Percentiles rank a stretch among this genome's conserved stretches.
Conservation (phyloP, 148 eudicot genomes). For the Talinum fruticosum region DNA sequence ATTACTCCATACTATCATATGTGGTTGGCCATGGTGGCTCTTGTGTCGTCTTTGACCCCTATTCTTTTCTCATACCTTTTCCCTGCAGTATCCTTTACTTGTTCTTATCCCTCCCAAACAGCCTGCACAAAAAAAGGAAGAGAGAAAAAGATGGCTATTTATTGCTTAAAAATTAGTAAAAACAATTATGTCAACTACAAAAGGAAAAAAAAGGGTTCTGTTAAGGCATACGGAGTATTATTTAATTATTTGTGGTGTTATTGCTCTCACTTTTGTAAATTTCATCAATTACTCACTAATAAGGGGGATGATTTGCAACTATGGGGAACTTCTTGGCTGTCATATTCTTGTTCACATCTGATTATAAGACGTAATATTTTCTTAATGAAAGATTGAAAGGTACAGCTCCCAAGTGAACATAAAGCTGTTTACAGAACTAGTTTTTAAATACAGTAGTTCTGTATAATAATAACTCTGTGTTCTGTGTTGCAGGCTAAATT, state of each 20-base stretch:
- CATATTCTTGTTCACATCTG: not conserved
- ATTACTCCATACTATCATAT: not conserved
- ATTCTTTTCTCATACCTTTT: too few relatives aligned
- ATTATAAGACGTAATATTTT: not conserved
- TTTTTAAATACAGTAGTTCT: not conserved
- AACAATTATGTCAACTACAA: not conserved
- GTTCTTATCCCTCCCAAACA: not conserved
- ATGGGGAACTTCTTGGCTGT: not conserved
- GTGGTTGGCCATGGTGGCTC: not conserved
- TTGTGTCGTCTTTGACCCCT: not conserved
- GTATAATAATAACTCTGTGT: slow-evolving; percentile 11
- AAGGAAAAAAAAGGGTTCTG: too few relatives aligned
- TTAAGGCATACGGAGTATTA: too few relatives aligned
- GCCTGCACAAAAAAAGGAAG: not conserved
- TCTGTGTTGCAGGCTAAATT: slow-evolving; percentile 80
- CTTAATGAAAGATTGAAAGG: not conserved
- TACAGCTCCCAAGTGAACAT: not conserved
- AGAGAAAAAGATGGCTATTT: not conserved
- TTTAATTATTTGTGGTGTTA: too few relatives aligned
- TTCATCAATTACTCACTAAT: too few relatives aligned
- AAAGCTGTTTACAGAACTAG: not conserved
- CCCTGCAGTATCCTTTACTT: not conserved
- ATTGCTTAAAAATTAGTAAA: too few relatives aligned
- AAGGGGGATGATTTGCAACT: not conserved
- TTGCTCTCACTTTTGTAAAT: too few relatives aligned